phyloP scores from a whole-genome alignment of 2,329 filamentous ascomycete species.

The Neonectria punicea region DNA sequence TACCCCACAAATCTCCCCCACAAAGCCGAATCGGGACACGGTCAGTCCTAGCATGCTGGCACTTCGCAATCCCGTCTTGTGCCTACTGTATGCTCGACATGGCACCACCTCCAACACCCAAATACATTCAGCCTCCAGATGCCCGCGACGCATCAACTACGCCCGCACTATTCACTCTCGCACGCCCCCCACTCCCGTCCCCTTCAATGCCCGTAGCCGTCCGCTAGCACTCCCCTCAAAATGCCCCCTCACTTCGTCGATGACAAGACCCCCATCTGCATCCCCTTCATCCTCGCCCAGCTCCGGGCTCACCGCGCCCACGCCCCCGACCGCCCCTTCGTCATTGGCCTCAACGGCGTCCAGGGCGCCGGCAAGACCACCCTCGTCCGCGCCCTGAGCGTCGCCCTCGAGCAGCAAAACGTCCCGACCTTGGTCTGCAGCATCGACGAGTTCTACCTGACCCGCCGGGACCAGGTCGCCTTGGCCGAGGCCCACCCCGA shows the following conservation, averaged over 20 bases:
- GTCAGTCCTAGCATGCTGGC: not conserved
- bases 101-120: conserved; percentile 17
- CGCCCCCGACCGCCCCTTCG: conserved; percentile 67
- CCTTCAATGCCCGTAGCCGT: not conserved
- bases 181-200: not conserved
- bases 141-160: not conserved
- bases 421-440: conserved; percentile 78
- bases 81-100: conserved; percentile 3
- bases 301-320: conserved; percentile 60
- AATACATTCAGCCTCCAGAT: not conserved
- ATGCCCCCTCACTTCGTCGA: conserved; percentile 66
- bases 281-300: conserved; percentile 77
- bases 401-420: conserved; percentile 66
- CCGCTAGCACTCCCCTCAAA: conserved; percentile 9
- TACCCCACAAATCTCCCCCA: conserved; percentile 28
- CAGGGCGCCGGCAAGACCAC: conserved; percentile 96
- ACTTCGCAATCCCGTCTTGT: not conserved
- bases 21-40: conserved; percentile 15
- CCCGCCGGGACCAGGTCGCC: conserved; percentile 72
- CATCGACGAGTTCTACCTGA: conserved; percentile 91
- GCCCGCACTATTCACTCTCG: not conserved
- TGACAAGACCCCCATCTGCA: conserved; percentile 81
- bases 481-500: conserved; percentile 72
- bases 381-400: conserved; percentile 75
- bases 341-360: conserved; percentile 89